Base-by-base conservation (phyloP, 352 stramenopile species). In the Globisporangium spiculum region DNA sequence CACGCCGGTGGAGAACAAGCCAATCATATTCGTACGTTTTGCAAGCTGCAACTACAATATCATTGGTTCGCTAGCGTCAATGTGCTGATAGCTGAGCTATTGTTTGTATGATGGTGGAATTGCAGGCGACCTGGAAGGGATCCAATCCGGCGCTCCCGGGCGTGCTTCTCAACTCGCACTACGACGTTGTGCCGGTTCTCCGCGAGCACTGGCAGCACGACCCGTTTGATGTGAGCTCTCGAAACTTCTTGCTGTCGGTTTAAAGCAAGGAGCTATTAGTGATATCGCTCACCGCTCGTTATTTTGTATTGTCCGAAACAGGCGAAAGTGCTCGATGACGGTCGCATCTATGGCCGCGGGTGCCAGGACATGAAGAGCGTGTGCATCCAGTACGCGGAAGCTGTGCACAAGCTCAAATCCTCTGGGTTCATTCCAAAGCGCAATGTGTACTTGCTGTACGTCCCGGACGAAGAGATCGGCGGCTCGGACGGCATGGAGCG, bases 361-460 rank as follows among this genome's bases (percentile, higher is more conserved):
- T 20, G 69, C 92, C 94, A 98, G 73, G 95, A 98, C 73, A 98
- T 98, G 95, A 98, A 98, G 74, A 97, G 92, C 75, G 96, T 99
- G 7, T 97, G 90, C 68, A 89, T 98, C 55, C 97, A 99, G 76
- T 99, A 99, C 74, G 83, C 97, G 7, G 90, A 98, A 65, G 93
- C 95, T 0, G 77, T 99, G 14, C 71, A 84, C 10, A 70, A 80
- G 1, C 74, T 98, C 20, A 89, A 85, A 18, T 30, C 79, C 2
- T 63, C 76, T 3, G 80, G 79, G 1, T 97, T 96, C 69, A 74
- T 73, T 36, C 94, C 96, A 12, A 84, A 89, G 63, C 89, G 97
- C 50, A 94, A 89, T 27, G 84, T 99, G 44, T 86, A 98, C 75
- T 75, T 99, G 57, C 93, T 94, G 27, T 98, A 97, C 75, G 92